These are phyloP conservation scores for Strigomonas culicis DNA, from an alignment of 208 protist species.

Conservation along the genomic window DNA sequence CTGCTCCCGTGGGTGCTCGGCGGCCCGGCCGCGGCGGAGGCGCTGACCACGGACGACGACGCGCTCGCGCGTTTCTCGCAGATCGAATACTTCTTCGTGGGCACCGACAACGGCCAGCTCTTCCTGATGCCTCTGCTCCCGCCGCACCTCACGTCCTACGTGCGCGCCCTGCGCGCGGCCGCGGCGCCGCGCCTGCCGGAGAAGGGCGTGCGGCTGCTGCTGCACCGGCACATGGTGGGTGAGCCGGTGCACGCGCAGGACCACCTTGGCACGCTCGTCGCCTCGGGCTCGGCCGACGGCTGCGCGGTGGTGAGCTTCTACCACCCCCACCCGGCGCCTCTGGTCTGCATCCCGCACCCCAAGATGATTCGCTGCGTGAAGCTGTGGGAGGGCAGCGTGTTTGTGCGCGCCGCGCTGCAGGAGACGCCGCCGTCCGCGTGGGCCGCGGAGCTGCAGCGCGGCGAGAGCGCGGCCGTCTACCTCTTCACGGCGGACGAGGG, in stretches of 20 bases:
- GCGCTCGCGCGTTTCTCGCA: constrained; percentile 40
- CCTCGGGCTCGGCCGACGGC: constrained; percentile 26
- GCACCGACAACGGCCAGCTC: constrained; percentile 59
- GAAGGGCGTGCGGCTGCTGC: constrained; percentile 34
- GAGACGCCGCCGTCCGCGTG: too few species aligned
- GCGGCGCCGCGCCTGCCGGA: constrained; percentile 20
- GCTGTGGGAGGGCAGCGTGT: constrained; percentile 63
- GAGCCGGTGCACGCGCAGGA: constrained; percentile 47
- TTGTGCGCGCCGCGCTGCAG: constrained; percentile 11
- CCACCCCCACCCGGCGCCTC: constrained; percentile 33
- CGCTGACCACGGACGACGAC: background rate
- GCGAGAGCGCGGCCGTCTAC: constrained; percentile 52
- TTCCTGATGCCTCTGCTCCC: constrained; percentile 63
- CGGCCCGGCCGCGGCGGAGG: background rate
- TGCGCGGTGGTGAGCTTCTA: constrained; percentile 68
- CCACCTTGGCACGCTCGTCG: constrained; percentile 47
- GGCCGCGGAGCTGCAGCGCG: background rate
- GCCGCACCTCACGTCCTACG: constrained; percentile 28
- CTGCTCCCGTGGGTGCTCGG: constrained; percentile 44
- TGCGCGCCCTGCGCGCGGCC: background rate
- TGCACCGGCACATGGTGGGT: constrained; percentile 56
- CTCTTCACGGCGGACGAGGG: constrained; percentile 60
- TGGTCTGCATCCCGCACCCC: constrained; percentile 47
- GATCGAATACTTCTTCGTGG: constrained; percentile 78
- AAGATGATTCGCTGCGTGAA: constrained; percentile 37